A percentile compares a stretch with the other conserved stretches of the same genome.
These are phyloP conservation scores for Medakamo hakoo DNA, from an alignment of 139 green algal species.

Conservation along the genomic window DNA sequence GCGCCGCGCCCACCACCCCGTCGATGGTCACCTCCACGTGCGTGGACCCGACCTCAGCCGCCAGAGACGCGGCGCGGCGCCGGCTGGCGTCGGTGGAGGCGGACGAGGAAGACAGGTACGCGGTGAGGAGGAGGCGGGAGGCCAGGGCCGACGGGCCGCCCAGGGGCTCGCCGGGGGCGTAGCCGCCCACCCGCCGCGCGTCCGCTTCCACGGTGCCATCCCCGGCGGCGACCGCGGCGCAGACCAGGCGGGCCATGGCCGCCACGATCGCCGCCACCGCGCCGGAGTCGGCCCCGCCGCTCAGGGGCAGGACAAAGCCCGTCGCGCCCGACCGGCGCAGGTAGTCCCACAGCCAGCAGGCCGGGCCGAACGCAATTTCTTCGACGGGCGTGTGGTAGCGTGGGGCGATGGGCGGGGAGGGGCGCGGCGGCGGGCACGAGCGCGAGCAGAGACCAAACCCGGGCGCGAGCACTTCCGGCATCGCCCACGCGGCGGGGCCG, in stretches of 20 bases:
- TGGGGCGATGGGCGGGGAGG: slow-evolving; percentile 10
- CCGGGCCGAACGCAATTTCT: slow-evolving; percentile 87
- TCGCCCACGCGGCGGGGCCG: neutral
- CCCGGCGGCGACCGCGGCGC: slow-evolving; percentile 26
- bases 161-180: slow-evolving; percentile 21
- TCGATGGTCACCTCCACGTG: slow-evolving; percentile 81
- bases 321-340: slow-evolving; percentile 45
- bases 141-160: slow-evolving; percentile 44
- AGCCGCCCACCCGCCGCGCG: slow-evolving; percentile 45
- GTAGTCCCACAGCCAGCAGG: slow-evolving; percentile 98
- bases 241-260: slow-evolving; percentile 83
- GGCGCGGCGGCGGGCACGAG: slow-evolving; percentile 2
- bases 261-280: slow-evolving; percentile 81
- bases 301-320: slow-evolving; percentile 87
- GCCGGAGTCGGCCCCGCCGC: slow-evolving; percentile 64
- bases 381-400: slow-evolving; percentile 49
- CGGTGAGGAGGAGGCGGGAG: slow-evolving; percentile 58
- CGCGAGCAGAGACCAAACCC: slow-evolving; percentile 1
- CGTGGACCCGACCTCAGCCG: slow-evolving; percentile 53
- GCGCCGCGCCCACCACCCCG: slow-evolving; percentile 29
- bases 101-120: slow-evolving; percentile 63
- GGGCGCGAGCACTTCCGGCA: neutral
- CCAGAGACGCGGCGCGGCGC: slow-evolving; percentile 23
- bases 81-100: slow-evolving; percentile 69
- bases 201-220: slow-evolving; percentile 52